Conservation (phyloP, 2,329 filamentous ascomycete genomes). For the Fusarium sp. region DNA sequence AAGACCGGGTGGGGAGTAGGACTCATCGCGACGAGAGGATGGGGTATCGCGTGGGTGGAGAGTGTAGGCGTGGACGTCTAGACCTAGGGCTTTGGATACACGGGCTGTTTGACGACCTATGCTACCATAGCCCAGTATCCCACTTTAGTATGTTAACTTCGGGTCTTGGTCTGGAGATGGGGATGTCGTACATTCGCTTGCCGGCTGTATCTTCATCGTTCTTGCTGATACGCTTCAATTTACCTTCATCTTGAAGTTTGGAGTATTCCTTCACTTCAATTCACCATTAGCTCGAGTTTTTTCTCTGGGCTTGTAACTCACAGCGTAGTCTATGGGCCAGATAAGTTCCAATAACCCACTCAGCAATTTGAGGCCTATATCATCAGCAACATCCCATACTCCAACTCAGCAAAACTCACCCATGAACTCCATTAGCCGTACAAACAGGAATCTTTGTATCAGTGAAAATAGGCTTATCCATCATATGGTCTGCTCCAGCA, state of each 20-base stretch:
- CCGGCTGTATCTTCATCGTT: slow-evolving; percentile 50
- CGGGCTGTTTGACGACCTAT: slow-evolving; percentile 66
- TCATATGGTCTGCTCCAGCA: slow-evolving; percentile 64
- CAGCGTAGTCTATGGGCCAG: slow-evolving; percentile 60
- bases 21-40: slow-evolving; percentile 70
- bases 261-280: slow-evolving; percentile 60
- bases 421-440: slow-evolving; percentile 68
- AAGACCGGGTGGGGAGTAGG: slow-evolving; percentile 76
- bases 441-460: slow-evolving; percentile 63
- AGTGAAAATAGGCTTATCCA: slow-evolving; percentile 59
- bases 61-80: slow-evolving; percentile 80
- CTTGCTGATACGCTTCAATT: slow-evolving; percentile 53
- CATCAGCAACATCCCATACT: not conserved
- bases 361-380: slow-evolving; percentile 65
- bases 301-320: no score
- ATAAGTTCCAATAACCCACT: slow-evolving; percentile 66
- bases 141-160: slow-evolving; percentile 46
- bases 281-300: no score
- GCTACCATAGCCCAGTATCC: slow-evolving; percentile 65
- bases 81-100: slow-evolving; percentile 72
- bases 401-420: slow-evolving; percentile 50
- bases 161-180: fast-evolving
- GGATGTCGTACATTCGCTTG: slow-evolving; percentile 59
- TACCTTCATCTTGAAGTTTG: slow-evolving; percentile 55
- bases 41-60: slow-evolving; percentile 74